Conservation (phyloP, 2,329 filamentous ascomycete genomes). For the Rhynchosporium agropyri region DNA sequence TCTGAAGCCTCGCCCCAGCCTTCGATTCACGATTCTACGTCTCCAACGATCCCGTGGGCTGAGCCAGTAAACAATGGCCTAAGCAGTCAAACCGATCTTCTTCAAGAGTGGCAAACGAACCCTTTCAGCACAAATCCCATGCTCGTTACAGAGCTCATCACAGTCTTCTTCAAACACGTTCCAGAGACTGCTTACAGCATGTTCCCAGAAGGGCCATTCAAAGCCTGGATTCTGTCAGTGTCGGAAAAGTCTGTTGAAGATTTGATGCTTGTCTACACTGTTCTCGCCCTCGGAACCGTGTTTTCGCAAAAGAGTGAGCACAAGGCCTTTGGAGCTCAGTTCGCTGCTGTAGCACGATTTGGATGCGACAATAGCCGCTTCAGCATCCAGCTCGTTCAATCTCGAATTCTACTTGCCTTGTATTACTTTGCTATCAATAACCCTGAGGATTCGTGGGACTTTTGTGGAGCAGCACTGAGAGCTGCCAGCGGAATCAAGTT, state of each 20-base stretch:
- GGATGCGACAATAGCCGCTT: constrained; percentile 57
- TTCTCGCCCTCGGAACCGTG: constrained; percentile 59
- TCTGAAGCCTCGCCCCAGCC: constrained; percentile 39
- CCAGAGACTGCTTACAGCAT: constrained; percentile 58
- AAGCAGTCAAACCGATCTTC: constrained; percentile 29
- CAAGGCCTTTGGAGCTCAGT: constrained; percentile 49
- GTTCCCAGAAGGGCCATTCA: constrained; percentile 57
- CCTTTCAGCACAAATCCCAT: constrained; percentile 55
- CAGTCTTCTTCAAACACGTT: constrained; percentile 59
- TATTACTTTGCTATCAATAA: constrained; percentile 66
- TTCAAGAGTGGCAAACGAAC: constrained; percentile 46
- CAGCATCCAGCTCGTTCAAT: constrained; percentile 67
- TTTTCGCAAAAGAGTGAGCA: constrained; percentile 54
- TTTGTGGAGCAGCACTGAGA: constrained; percentile 63
- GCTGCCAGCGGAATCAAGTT: constrained; percentile 62
- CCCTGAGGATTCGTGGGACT: constrained; percentile 63
- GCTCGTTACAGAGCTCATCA: constrained; percentile 53
- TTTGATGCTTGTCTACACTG: constrained; percentile 61
- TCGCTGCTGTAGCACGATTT: constrained; percentile 58
- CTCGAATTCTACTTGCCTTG: constrained; percentile 65
- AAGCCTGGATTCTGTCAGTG: constrained; percentile 54
- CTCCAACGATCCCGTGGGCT: constrained; percentile 31
- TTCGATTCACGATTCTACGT: constrained; percentile 32
- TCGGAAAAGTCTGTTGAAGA: constrained; percentile 54
- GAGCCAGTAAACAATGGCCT: constrained; percentile 27